Evolutionary conservation across 2,329 filamentous ascomycete species (phyloP), one percentile per base, ranked within the genome.

Genomic region (Zopfia rhizophila): DNA sequence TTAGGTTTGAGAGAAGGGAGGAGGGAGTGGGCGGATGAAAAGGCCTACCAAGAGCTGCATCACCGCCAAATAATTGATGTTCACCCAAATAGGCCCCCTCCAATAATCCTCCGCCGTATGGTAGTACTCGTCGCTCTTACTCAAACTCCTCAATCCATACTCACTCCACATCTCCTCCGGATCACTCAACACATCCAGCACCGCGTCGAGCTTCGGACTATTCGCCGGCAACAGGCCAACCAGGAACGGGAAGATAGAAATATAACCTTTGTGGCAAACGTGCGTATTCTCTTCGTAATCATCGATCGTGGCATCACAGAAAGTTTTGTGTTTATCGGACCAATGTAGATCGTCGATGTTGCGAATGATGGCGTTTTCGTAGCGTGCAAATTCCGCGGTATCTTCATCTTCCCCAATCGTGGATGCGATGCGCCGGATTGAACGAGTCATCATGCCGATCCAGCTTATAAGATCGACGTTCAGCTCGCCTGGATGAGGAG

Each of bases 41-140:
- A n/a, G n/a, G n/a, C 88, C 77, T 79, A 92, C 89, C 56, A 87
- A 78, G 33, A 96, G 83, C 68, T 90, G 85, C 56, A 85, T 83
- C 38, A 96, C 75, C 24, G 88, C 86, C 61, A 97, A 77, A 70
- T 96, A 96, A 74, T 97, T 97, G 59, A 97, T 91, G 66, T 92
- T 93, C 68, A 97, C 89, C 92, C 92, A 97, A 12, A 97, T 81
- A 0, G 92, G 91, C 58, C 90, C 90, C 51, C 91, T 83, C 92
- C 92, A 99, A 78, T 99, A 99, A 72, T 99, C 97, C 77, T 99
- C 94, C 2, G 81, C 90, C 0, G 91, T 96, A 28, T 88, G 91
- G 70, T 97, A 97, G 51, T 91, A 83, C 63, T 87, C 79, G 63
- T 93, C 88, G 61, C 85, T 84, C 74, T 88, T 88, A 75, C 91